A percentile compares a stretch with the other conserved stretches of the same genome.
Conservation (phyloP, 768 basidiomycete genomes). For the Leccinum incarnatum region DNA sequence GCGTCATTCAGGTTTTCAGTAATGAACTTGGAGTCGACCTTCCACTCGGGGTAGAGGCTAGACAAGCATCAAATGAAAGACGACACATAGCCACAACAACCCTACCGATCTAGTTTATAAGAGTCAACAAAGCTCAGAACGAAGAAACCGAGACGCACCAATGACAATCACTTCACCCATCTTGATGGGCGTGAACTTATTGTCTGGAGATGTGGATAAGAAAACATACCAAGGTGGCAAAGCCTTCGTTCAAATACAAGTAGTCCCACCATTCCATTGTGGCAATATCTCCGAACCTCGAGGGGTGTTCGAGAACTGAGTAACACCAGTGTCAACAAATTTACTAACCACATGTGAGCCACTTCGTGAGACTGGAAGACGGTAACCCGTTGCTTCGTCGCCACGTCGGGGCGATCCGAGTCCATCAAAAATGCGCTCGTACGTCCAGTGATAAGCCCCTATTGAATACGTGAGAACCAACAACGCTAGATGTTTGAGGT, state of each 20-base stretch:
- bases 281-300: conserved; percentile 86
- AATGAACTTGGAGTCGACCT: conserved; percentile 78
- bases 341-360: conserved; percentile 70
- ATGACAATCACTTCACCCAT: conserved; percentile 88
- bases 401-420: conserved; percentile 66
- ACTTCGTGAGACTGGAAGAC: conserved; percentile 82
- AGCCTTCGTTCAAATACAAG: conserved; percentile 84
- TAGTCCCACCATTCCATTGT: conserved; percentile 95
- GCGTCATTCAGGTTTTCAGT: conserved; percentile 74
- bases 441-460: conserved; percentile 86
- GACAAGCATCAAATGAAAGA: conserved; percentile 4
- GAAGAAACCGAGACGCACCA: conserved; percentile 41
- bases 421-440: conserved; percentile 81
- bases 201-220: background rate
- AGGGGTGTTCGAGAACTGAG: conserved; percentile 12
- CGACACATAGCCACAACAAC: background rate
- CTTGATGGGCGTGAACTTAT: conserved; percentile 31
- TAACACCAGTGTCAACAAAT: background rate
- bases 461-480: conserved; percentile 3
- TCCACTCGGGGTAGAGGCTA: conserved; percentile 85
- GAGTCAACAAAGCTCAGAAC: conserved; percentile 8
- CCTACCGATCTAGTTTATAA: conserved; percentile 51
- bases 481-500: background rate
- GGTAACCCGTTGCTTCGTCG: conserved; percentile 77
- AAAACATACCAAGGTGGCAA: conserved; percentile 70